phyloP scores from a whole-genome alignment of 805 yeast species.

The Ogataea haglerorum region DNA sequence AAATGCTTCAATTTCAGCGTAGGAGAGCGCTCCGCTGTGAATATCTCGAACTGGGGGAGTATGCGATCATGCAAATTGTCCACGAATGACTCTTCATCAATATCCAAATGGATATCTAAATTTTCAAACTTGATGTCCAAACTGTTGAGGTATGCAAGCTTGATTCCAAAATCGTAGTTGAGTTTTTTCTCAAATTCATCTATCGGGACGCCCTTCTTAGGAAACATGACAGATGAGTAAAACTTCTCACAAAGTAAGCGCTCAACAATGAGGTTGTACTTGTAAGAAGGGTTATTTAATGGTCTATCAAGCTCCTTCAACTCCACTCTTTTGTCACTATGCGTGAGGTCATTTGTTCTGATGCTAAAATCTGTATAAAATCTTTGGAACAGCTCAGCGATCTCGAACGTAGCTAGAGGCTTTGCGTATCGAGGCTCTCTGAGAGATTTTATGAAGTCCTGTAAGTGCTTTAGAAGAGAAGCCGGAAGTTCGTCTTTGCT shows the following conservation, averaged over 20 bases:
- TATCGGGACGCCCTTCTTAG: slow-evolving; percentile 27
- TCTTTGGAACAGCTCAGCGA: slow-evolving; percentile 34
- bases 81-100: slow-evolving; percentile 25
- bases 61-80: slow-evolving; percentile 21
- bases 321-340: slow-evolving; percentile 22
- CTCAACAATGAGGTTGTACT: slow-evolving; percentile 31
- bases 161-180: slow-evolving; percentile 26
- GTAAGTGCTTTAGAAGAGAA: slow-evolving; percentile 23
- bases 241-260: slow-evolving; percentile 33
- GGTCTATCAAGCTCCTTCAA: slow-evolving; percentile 22
- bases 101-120: slow-evolving; percentile 31
- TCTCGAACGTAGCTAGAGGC: slow-evolving; percentile 34
- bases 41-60: slow-evolving; percentile 30
- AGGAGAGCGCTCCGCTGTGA: slow-evolving; percentile 34
- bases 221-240: slow-evolving; percentile 33
- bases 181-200: slow-evolving; percentile 31
- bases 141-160: slow-evolving; percentile 25
- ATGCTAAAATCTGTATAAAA: slow-evolving; percentile 30
- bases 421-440: slow-evolving; percentile 36
- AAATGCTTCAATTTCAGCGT: slow-evolving; percentile 33
- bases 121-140: slow-evolving; percentile 24
- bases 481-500: slow-evolving; percentile 28
- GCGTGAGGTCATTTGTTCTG: slow-evolving; percentile 19
- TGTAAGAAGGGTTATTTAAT: slow-evolving; percentile 17
- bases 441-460: slow-evolving; percentile 29